Conservation (phyloP, 2,329 filamentous ascomycete genomes). For the Xylariales sp. region DNA sequence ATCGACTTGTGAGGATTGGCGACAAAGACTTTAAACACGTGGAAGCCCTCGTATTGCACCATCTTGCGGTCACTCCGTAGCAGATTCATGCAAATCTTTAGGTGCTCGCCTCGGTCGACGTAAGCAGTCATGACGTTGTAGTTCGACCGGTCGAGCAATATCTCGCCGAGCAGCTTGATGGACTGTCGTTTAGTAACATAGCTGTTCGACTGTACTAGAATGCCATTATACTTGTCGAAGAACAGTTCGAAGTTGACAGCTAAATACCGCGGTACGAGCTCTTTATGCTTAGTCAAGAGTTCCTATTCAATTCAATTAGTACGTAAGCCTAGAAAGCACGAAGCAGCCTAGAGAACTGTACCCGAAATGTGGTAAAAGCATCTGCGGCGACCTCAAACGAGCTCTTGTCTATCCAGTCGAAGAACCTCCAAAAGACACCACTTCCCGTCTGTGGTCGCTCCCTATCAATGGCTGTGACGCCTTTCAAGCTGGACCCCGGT, state of each 20-base stretch:
- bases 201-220: slow-evolving; percentile 89
- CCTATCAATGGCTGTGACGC: slow-evolving; percentile 80
- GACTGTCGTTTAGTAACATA: slow-evolving; percentile 99
- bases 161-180: slow-evolving; percentile 95
- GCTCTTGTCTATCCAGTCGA: slow-evolving; percentile 95
- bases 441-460: slow-evolving; percentile 79
- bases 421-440: slow-evolving; percentile 96
- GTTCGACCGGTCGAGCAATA: slow-evolving; percentile 92
- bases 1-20: slow-evolving; percentile 99
- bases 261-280: slow-evolving; percentile 87
- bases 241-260: slow-evolving; percentile 92
- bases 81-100: slow-evolving; percentile 99
- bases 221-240: slow-evolving; percentile 89
- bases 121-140: slow-evolving; percentile 99
- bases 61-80: slow-evolving; percentile 96
- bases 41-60: slow-evolving; percentile 99
- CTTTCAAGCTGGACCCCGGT: slow-evolving; percentile 76
- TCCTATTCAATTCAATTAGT: slow-evolving; percentile 62
- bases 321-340: not conserved
- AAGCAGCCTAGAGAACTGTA: slow-evolving; percentile 54
- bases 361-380: slow-evolving; percentile 96
- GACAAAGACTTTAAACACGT: slow-evolving; percentile 99
- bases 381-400: slow-evolving; percentile 97
- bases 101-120: slow-evolving; percentile 92
- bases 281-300: slow-evolving; percentile 93